Evolutionary conservation across 257 asterid species (phyloP).

Genomic region (Solanum tacnaense): DNA sequence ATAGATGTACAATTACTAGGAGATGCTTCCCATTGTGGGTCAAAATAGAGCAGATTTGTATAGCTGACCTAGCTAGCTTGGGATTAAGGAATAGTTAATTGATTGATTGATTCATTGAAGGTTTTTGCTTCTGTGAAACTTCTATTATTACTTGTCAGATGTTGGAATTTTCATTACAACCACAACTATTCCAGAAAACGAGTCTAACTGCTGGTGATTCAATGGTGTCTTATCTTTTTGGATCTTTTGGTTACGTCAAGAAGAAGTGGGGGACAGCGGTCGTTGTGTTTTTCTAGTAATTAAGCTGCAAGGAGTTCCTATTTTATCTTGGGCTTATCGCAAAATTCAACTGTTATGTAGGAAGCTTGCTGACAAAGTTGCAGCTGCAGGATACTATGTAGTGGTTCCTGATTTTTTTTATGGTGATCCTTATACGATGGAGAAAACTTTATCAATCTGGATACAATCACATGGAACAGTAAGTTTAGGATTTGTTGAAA

Average conservation of each 20-base stretch:
- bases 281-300: not conserved
- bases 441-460: conserved; percentile 27
- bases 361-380: conserved; percentile 59
- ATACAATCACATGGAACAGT: conserved; percentile 7
- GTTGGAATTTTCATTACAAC: not conserved
- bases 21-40: not conserved
- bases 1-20: not conserved
- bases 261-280: not conserved
- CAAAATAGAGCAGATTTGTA: not conserved
- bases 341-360: conserved; percentile 12
- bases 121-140: not conserved
- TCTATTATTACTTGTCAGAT: not conserved
- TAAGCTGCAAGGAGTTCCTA: not conserved
- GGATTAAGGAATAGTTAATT: not conserved
- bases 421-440: conserved; percentile 39
- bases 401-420: conserved; percentile 61
- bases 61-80: not conserved
- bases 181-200: not conserved
- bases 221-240: not conserved
- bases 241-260: not conserved
- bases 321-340: not conserved
- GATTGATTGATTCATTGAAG: not conserved
- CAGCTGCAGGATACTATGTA: conserved; percentile 47
- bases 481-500: not conserved
- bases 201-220: not conserved